Conservation (phyloP, 805 yeast species). For the Lipomyces mesembrius region DNA sequence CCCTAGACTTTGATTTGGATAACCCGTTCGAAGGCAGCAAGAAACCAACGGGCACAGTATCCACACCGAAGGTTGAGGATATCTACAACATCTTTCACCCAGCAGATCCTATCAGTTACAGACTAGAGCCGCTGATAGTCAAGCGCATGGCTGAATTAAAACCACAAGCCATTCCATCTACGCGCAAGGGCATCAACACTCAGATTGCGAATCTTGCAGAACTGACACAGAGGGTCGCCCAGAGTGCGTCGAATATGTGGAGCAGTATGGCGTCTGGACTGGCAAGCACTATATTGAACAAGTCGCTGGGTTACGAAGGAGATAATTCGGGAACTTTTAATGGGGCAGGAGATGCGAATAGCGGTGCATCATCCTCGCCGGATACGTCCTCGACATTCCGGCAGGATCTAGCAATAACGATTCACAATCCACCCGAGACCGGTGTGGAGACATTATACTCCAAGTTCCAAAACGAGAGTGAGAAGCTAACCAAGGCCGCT, state of each 20-base stretch:
- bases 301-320: conserved; percentile 35
- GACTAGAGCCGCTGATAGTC: conserved; percentile 82
- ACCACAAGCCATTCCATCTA: conserved; percentile 65
- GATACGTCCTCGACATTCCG: conserved; percentile 1
- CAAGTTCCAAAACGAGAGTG: conserved; percentile 28
- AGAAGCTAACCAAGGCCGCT: conserved; percentile 26
- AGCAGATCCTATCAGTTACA: conserved; percentile 88
- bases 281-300: conserved; percentile 34
- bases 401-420: conserved; percentile 13
- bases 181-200: conserved; percentile 48
- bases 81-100: conserved; percentile 85
- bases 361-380: neutral
- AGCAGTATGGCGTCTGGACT: conserved; percentile 37
- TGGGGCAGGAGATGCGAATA: neutral
- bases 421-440: conserved; percentile 8
- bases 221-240: conserved; percentile 40
- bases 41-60: conserved; percentile 40
- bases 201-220: conserved; percentile 52
- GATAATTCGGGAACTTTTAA: neutral
- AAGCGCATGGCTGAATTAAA: conserved; percentile 53
- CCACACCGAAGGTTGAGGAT: conserved; percentile 56
- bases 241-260: conserved; percentile 37
- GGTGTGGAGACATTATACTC: conserved; percentile 34
- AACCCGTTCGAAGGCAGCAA: conserved; percentile 19
- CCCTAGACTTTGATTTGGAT: conserved; percentile 28